Evolutionary conservation across 176 grass and related monocot species (phyloP).

Genomic region (Elaeis guineensis): DNA sequence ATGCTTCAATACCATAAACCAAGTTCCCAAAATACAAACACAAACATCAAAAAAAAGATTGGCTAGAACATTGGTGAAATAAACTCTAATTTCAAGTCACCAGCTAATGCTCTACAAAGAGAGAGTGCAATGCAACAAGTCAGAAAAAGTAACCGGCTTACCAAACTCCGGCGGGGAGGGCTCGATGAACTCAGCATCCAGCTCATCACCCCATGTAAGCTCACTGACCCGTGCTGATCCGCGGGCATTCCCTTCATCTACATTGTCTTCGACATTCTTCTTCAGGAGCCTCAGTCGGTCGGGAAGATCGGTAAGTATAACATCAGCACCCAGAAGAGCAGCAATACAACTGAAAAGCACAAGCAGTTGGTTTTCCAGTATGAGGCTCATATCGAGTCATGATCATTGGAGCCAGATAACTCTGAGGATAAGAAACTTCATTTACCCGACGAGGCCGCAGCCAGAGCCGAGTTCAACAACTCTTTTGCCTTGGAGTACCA

Average conservation of each 20-base stretch:
- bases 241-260: conserved; percentile 7
- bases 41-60: too few species aligned
- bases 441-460: conserved; percentile 60
- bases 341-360: conserved; percentile 32
- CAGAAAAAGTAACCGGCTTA: background rate
- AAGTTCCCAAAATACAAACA: too few species aligned
- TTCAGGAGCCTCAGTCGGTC: conserved; percentile 76
- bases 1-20: too few species aligned
- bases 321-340: conserved; percentile 50
- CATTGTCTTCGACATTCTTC: conserved; percentile 56
- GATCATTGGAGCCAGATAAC: background rate
- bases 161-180: conserved; percentile 45
- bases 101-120: too few species aligned
- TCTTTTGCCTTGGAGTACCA: conserved; percentile 27
- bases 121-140: too few species aligned
- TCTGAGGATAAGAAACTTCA: background rate
- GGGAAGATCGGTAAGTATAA: conserved; percentile 61
- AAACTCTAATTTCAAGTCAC: too few species aligned
- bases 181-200: conserved; percentile 33
- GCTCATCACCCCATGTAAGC: conserved; percentile 63
- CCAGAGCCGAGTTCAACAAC: conserved; percentile 71
- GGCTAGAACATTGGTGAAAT: too few species aligned
- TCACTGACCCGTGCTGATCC: conserved; percentile 40
- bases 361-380: too few species aligned
- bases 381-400: too few species aligned